phyloP scores from a whole-genome alignment of 768 basidiomycete genomes.

The Naganishia vishniacii region DNA sequence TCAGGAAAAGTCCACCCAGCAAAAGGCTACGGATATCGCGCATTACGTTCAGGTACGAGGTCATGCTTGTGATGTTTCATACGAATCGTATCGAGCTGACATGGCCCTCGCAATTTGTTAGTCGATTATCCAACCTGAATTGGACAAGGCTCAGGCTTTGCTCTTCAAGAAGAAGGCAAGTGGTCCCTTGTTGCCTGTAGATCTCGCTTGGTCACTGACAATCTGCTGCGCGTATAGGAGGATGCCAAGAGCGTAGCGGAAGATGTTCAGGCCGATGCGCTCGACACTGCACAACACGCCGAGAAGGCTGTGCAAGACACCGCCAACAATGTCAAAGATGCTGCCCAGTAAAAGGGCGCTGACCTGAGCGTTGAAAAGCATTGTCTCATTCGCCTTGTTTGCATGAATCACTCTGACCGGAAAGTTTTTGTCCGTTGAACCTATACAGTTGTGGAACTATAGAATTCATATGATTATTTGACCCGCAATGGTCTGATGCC shows the following conservation, averaged over 20 bases:
- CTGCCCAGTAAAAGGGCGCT: slow-evolving; percentile 5
- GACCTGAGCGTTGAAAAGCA: too few relatives aligned
- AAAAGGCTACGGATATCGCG: slow-evolving; percentile 26
- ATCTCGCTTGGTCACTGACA: too few relatives aligned
- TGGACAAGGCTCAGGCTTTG: slow-evolving; percentile 18
- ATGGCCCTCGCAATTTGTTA: neutral
- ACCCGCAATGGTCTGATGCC: too few relatives aligned
- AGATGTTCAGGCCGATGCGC: neutral
- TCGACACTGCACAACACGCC: neutral
- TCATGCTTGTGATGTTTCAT: neutral
- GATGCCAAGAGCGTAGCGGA: neutral
- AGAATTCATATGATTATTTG: too few relatives aligned
- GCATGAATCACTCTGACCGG: too few relatives aligned
- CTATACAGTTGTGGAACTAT: too few relatives aligned
- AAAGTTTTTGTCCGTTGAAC: too few relatives aligned
- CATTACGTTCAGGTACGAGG: slow-evolving; percentile 25
- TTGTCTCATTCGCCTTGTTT: neutral
- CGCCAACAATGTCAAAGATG: neutral
- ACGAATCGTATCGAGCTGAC: neutral
- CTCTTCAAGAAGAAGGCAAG: slow-evolving; percentile 27
- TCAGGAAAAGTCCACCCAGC: slow-evolving; percentile 21
- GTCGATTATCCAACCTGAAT: slow-evolving; percentile 23
- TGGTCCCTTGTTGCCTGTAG: neutral
- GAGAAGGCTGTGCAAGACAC: neutral
- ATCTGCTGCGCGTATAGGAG: neutral